Conservation (phyloP, 345 rosid species). For the Gossypium mustelinum region DNA sequence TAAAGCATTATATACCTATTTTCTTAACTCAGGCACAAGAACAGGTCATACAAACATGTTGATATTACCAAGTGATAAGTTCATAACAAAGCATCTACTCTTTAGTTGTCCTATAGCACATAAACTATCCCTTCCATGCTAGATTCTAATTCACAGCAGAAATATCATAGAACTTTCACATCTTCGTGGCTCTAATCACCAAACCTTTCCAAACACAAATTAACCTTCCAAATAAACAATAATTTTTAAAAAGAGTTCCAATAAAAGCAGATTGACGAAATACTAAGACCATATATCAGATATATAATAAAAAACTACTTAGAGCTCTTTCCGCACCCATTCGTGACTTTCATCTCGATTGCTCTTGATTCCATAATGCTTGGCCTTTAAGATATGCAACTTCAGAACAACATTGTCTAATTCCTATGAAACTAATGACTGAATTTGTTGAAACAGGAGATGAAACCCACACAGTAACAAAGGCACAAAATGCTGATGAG, state of each 20-base stretch:
- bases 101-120: background rate
- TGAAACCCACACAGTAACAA: background rate
- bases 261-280: background rate
- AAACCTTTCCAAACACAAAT: background rate
- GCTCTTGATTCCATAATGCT: background rate
- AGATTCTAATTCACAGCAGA: background rate
- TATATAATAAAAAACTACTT: background rate
- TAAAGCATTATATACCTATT: background rate
- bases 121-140: background rate
- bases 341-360: background rate
- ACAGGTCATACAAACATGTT: background rate
- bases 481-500: background rate
- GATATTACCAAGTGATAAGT: background rate
- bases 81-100: slow-evolving; percentile 2
- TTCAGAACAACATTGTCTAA: background rate
- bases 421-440: background rate
- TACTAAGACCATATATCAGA: background rate
- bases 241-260: background rate
- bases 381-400: background rate
- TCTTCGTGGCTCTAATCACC: background rate
- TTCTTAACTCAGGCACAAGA: background rate
- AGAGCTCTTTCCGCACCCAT: background rate
- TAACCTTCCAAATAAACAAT: background rate
- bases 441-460: background rate
- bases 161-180: background rate